Percentiles rank a stretch among this genome's conserved stretches.
phyloP scores from a whole-genome alignment of 1,139 yeast genomes.

The Meyerozyma sp. region DNA sequence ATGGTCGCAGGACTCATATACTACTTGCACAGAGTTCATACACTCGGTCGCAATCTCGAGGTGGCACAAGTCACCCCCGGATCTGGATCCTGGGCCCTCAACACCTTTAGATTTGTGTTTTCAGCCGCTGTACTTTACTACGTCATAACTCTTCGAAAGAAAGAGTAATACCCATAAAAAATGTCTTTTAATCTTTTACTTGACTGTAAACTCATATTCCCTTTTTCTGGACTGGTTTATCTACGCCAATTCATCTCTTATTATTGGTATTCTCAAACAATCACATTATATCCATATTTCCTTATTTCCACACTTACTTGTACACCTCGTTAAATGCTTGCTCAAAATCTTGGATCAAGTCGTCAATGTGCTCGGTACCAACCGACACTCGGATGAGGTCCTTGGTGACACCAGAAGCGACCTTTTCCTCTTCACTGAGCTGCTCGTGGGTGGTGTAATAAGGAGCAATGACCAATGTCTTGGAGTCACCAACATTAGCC shows the following conservation, averaged over 20 bases:
- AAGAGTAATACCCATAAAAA: neutral
- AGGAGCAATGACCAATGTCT: constrained; percentile 93
- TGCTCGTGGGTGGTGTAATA: constrained; percentile 95
- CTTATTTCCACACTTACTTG: constrained; percentile 5
- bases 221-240: too few species aligned
- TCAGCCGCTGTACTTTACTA: neutral
- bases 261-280: too few species aligned
- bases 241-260: too few species aligned
- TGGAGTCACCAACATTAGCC: constrained; percentile 96
- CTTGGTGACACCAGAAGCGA: constrained; percentile 77
- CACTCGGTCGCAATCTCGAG: neutral
- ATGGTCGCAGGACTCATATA: neutral
- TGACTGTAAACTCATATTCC: too few species aligned
- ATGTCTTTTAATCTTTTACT: too few species aligned
- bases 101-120: neutral
- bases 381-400: constrained; percentile 85
- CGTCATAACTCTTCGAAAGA: neutral
- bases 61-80: constrained; percentile 1
- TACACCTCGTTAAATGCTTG: constrained; percentile 64
- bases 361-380: constrained; percentile 88
- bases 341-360: constrained; percentile 80
- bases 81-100: neutral
- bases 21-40: neutral
- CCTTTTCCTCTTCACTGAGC: constrained; percentile 73
- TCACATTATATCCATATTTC: too few species aligned